phyloP scores from a whole-genome alignment of 208 protist species.

The Balamuthia mandrillaris region DNA sequence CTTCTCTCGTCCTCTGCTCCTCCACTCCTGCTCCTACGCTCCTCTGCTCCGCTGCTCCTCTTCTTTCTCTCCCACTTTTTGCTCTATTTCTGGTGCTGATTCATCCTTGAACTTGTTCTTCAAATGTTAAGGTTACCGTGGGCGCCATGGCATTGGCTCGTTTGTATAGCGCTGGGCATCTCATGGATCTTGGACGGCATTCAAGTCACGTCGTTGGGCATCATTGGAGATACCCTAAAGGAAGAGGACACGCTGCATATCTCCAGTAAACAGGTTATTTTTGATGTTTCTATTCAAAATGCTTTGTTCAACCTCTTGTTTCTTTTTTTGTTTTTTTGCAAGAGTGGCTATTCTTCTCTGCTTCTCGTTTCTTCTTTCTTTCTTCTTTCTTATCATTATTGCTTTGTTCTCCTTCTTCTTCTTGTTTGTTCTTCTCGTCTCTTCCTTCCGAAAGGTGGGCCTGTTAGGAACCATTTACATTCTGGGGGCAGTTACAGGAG shows the following conservation, averaged over 20 bases:
- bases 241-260: too few species aligned
- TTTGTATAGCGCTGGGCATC: conserved; percentile 20
- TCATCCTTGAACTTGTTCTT: too few species aligned
- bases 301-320: background rate
- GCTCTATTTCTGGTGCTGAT: background rate
- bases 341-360: background rate
- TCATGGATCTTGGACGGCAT: conserved; percentile 21
- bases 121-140: background rate
- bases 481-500: background rate
- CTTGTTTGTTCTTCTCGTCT: background rate
- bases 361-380: background rate
- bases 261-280: too few species aligned
- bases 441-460: background rate
- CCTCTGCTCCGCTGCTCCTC: background rate
- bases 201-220: conserved; percentile 11
- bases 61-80: background rate
- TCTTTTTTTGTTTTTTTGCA: background rate
- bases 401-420: background rate
- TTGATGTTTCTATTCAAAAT: background rate
- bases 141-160: conserved; percentile 15
- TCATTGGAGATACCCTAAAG: conserved; percentile 27
- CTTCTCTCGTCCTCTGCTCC: background rate
- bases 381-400: background rate
- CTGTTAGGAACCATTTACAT: conserved; percentile 9
- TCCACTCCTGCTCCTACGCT: background rate